These are phyloP conservation scores for Coemansia sp. DNA, from an alignment of 192 early-diverging fungal genomes.

Conservation along the genomic window DNA sequence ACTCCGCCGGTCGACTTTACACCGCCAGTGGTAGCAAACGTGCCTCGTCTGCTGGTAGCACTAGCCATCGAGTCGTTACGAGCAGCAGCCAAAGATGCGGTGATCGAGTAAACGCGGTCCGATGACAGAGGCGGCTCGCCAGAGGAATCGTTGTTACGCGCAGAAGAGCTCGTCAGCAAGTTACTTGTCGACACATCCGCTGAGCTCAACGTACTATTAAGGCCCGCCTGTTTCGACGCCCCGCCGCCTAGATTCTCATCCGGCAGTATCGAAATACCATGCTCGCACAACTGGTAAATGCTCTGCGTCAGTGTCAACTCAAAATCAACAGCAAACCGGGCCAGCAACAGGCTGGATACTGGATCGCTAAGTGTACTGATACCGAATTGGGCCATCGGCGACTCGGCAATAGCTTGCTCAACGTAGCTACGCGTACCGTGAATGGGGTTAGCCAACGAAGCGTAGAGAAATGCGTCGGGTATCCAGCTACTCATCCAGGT, in stretches of 20 bases:
- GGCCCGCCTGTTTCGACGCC: neutral
- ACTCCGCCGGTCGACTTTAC: neutral
- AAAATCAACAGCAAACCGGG: conserved; percentile 51
- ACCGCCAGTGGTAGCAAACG: conserved; percentile 9
- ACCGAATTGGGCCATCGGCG: conserved; percentile 37
- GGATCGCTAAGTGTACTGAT: conserved; percentile 43
- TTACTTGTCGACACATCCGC: conserved; percentile 31
- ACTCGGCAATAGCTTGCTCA: conserved; percentile 14
- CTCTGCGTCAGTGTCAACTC: conserved; percentile 55
- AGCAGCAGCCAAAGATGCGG: conserved; percentile 15
- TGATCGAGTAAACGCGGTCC: conserved; percentile 36
- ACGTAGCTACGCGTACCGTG: conserved; percentile 31
- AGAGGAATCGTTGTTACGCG: neutral
- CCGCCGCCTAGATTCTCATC: neutral
- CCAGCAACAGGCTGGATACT: conserved; percentile 45
- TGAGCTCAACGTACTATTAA: conserved; percentile 16
- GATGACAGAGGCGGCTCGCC: neutral
- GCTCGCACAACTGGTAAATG: conserved; percentile 59
- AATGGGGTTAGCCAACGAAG: conserved; percentile 24
- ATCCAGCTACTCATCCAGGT: conserved; percentile 51
- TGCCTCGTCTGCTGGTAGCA: conserved; percentile 17
- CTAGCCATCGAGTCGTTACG: conserved; percentile 53
- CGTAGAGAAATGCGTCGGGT: conserved; percentile 40
- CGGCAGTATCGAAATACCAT: conserved; percentile 40
- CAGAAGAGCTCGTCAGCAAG: conserved; percentile 1